A percentile compares a stretch with the other conserved stretches of the same genome.
phyloP scores from a whole-genome alignment of 345 rosid species.

The Bretschneidera sinensis region DNA sequence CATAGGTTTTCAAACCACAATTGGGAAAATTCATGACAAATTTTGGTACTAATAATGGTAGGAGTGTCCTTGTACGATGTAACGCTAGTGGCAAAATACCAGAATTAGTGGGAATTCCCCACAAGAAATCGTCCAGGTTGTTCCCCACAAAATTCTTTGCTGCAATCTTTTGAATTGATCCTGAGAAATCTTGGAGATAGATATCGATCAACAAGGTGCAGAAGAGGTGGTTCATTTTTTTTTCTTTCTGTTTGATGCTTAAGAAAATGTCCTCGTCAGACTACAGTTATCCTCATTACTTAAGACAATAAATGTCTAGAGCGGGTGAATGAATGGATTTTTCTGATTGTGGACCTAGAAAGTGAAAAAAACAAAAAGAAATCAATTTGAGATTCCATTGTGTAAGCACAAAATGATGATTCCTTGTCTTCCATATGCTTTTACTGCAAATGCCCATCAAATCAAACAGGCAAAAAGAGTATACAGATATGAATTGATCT shows the following conservation, averaged over 20 bases:
- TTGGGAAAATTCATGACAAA: too few species aligned
- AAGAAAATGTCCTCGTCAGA: conserved; percentile 2
- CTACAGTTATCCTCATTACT: not conserved
- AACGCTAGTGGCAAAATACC: too few species aligned
- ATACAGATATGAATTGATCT: not conserved
- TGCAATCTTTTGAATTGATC: conserved; percentile 10
- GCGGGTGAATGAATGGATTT: not conserved
- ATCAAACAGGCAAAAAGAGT: not conserved
- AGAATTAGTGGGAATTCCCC: not conserved
- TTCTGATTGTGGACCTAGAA: not conserved
- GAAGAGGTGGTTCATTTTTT: conserved; percentile 17
- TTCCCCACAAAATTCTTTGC: conserved; percentile 1
- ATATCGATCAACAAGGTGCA: too few species aligned
- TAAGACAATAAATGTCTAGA: not conserved
- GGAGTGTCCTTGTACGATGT: too few species aligned
- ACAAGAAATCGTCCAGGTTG: not conserved
- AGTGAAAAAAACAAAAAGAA: not conserved
- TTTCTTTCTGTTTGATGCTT: conserved; percentile 13
- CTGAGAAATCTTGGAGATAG: conserved; percentile 7
- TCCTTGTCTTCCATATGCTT: not conserved
- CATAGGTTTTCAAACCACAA: too few species aligned
- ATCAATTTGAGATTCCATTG: conserved; percentile 4
- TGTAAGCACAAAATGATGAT: not conserved
- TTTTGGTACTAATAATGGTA: too few species aligned
- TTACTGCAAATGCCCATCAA: not conserved